Conservation (phyloP, 176 grass and related monocot species). For the Avena sativa region DNA sequence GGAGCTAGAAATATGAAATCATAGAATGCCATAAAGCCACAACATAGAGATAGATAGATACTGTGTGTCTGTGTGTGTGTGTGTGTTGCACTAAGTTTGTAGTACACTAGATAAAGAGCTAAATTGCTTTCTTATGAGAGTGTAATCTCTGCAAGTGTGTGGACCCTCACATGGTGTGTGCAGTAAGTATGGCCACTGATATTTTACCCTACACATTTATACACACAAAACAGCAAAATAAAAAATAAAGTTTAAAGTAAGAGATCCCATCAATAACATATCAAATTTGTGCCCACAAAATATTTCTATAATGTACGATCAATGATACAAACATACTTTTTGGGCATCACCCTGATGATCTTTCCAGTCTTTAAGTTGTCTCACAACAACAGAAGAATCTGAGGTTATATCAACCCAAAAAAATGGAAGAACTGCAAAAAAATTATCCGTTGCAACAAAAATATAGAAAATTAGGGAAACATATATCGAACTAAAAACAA, state of each 20-base stretch:
- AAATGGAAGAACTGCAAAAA: slow-evolving; percentile 66
- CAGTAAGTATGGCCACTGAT: background rate
- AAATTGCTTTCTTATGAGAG: background rate
- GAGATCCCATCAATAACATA: background rate
- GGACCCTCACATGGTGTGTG: background rate
- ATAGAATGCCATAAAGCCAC: background rate
- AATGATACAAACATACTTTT: slow-evolving; percentile 57
- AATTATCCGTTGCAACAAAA: background rate
- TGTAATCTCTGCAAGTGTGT: background rate
- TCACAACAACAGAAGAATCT: slow-evolving; percentile 60
- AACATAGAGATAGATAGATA: background rate
- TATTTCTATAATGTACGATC: background rate
- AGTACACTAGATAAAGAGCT: background rate
- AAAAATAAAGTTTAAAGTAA: background rate
- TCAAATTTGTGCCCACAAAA: slow-evolving; percentile 6
- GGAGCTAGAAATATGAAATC: slow-evolving; percentile 18
- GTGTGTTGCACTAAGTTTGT: background rate
- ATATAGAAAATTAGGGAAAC: slow-evolving; percentile 6
- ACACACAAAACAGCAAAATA: background rate
- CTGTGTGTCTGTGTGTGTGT: background rate
- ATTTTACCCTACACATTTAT: background rate
- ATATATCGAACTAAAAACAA: slow-evolving; percentile 29
- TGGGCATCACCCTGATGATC: slow-evolving; percentile 46
- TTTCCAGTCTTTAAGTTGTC: slow-evolving; percentile 81
- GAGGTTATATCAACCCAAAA: slow-evolving; percentile 70